phyloP scores from a whole-genome alignment of 352 stramenopile genomes.

The Phytophthora boehmeriae region DNA sequence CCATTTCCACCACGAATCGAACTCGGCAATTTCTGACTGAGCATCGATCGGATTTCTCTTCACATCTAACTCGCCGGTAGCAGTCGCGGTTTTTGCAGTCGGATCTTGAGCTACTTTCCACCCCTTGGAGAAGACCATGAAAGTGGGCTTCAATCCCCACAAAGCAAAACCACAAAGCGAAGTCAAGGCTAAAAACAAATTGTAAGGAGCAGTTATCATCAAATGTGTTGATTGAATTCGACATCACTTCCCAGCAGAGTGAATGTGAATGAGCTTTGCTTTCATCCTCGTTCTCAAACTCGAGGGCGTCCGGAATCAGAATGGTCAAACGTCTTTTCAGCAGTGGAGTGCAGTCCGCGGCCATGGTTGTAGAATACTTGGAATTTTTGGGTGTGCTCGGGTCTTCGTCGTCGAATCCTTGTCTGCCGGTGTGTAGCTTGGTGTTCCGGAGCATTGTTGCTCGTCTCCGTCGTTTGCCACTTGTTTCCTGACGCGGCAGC shows the following conservation, averaged over 20 bases:
- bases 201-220: too few species aligned
- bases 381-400: background rate
- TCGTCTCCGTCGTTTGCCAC: conserved; percentile 3
- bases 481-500: too few species aligned
- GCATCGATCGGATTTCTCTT: conserved; percentile 1
- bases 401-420: background rate
- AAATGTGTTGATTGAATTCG: too few species aligned
- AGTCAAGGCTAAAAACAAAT: too few species aligned
- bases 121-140: conserved; percentile 6
- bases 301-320: background rate
- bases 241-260: too few species aligned
- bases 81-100: background rate
- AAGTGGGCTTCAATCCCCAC: too few species aligned
- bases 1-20: conserved; percentile 20
- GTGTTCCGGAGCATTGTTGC: conserved; percentile 1
- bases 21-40: background rate
- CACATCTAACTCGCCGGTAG: background rate
- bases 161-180: too few species aligned
- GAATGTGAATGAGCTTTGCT: too few species aligned
- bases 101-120: conserved; percentile 12
- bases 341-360: conserved; percentile 4
- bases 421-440: conserved; percentile 7
- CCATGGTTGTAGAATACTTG: background rate
- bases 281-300: too few species aligned
- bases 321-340: too few species aligned